Conservation (phyloP, 345 rosid genomes). For the Lepidium sativum region DNA sequence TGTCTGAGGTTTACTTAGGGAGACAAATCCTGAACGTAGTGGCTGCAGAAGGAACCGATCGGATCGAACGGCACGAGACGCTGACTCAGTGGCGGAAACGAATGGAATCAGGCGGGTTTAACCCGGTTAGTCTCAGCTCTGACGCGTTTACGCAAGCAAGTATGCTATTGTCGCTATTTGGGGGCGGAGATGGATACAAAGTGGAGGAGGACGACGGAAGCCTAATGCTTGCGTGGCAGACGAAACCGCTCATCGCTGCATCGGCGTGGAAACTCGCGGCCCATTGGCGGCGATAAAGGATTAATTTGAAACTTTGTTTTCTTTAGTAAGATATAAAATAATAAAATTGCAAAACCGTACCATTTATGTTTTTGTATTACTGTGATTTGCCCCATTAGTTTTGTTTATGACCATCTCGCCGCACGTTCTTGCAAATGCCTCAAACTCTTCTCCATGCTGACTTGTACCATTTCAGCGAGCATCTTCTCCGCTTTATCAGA, state of each 20-base stretch:
- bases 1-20: constrained; percentile 65
- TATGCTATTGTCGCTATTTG: constrained; percentile 59
- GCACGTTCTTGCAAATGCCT: constrained; percentile 77
- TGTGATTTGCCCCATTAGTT: constrained; percentile 3
- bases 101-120: constrained; percentile 48
- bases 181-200: constrained; percentile 60
- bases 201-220: constrained; percentile 79
- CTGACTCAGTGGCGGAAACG: constrained; percentile 52
- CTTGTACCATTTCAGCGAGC: constrained; percentile 94
- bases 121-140: constrained; percentile 58
- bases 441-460: constrained; percentile 91
- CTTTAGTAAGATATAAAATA: background rate
- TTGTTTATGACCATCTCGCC: constrained; percentile 5
- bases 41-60: constrained; percentile 54
- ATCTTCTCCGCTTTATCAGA: constrained; percentile 79
- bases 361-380: background rate
- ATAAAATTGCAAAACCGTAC: constrained; percentile 3
- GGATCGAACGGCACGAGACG: constrained; percentile 77
- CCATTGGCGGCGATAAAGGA: constrained; percentile 8
- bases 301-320: background rate
- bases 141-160: constrained; percentile 83
- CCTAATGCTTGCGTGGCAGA: constrained; percentile 83
- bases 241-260: constrained; percentile 66
- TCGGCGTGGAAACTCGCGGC: constrained; percentile 56
- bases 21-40: constrained; percentile 66